These are phyloP conservation scores for Chalciporus sp. DNA, from an alignment of 1,284 basidiomycete species.

Conservation along the genomic window DNA sequence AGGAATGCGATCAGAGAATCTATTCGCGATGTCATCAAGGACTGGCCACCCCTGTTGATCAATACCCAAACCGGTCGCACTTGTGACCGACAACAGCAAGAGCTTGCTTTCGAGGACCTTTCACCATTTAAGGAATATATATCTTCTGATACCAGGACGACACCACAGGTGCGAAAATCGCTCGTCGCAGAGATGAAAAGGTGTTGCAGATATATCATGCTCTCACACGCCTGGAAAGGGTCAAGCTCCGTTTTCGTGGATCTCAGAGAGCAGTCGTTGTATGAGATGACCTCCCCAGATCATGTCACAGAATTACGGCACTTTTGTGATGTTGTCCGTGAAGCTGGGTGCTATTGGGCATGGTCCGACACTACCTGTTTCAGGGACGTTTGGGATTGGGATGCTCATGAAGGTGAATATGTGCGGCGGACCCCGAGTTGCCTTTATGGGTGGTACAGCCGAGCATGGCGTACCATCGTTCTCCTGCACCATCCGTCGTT, in stretches of 20 bases:
- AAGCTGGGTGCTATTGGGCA: slow-evolving; percentile 2
- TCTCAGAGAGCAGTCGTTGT: not conserved
- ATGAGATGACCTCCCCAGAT: not conserved
- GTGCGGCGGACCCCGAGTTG: not conserved
- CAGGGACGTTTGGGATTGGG: not conserved
- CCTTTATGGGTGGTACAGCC: slow-evolving; percentile 2
- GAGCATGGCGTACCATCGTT: not conserved
- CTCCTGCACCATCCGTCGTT: not conserved
- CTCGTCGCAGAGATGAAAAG: not conserved
- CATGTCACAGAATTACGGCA: not conserved
- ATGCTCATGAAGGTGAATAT: not conserved
- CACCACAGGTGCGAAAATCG: not conserved
- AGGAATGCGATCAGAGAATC: not conserved
- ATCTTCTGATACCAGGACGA: not conserved
- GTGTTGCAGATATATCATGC: slow-evolving; percentile 2
- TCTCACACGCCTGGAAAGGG: slow-evolving; percentile 2
- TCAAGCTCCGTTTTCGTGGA: not conserved
- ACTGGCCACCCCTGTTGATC: not conserved
- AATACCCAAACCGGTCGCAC: not conserved
- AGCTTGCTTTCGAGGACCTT: not conserved
- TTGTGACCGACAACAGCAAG: not conserved
- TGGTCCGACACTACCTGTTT: slow-evolving; percentile 5
- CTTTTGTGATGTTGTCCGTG: not conserved
- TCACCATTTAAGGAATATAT: not conserved
- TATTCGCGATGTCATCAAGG: not conserved